A percentile compares a stretch with the other conserved stretches of the same genome.
phyloP scores from a whole-genome alignment of 192 early-diverging fungal species.

The Phycomyces nitens region DNA sequence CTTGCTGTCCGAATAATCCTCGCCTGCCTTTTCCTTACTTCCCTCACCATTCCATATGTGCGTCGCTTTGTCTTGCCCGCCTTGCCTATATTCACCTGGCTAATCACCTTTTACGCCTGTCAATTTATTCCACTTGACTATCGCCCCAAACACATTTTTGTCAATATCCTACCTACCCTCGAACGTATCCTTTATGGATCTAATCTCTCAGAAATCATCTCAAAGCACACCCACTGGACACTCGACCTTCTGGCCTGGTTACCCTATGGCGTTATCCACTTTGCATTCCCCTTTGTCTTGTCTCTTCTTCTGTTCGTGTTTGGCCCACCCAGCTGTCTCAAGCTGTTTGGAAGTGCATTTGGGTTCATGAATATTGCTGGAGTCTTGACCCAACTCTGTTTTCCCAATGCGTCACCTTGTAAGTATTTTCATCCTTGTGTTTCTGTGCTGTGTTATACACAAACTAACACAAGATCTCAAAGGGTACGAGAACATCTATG shows the following conservation, averaged over 20 bases:
- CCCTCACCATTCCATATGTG: constrained; percentile 32
- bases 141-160: constrained; percentile 59
- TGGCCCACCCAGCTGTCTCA: constrained; percentile 47
- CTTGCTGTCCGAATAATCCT: constrained; percentile 18
- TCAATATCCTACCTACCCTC: constrained; percentile 58
- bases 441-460: not conserved
- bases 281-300: constrained; percentile 60
- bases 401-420: constrained; percentile 70
- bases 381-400: constrained; percentile 62
- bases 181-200: constrained; percentile 69
- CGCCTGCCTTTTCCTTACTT: not conserved
- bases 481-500: constrained; percentile 71
- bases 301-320: constrained; percentile 42
- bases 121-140: constrained; percentile 46
- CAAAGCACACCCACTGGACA: constrained; percentile 43
- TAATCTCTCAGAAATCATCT: constrained; percentile 59
- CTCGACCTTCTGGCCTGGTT: constrained; percentile 66
- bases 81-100: constrained; percentile 53
- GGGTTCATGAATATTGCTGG: constrained; percentile 68
- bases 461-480: not conserved
- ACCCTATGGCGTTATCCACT: constrained; percentile 74
- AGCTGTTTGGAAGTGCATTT: constrained; percentile 56
- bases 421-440: constrained; percentile 18
- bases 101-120: constrained; percentile 53
- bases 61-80: constrained; percentile 50